Evolutionary conservation across 2,329 filamentous ascomycete genomes (phyloP), one percentile per base, ranked within the genome.

Genomic region (Esteya vermicola): DNA sequence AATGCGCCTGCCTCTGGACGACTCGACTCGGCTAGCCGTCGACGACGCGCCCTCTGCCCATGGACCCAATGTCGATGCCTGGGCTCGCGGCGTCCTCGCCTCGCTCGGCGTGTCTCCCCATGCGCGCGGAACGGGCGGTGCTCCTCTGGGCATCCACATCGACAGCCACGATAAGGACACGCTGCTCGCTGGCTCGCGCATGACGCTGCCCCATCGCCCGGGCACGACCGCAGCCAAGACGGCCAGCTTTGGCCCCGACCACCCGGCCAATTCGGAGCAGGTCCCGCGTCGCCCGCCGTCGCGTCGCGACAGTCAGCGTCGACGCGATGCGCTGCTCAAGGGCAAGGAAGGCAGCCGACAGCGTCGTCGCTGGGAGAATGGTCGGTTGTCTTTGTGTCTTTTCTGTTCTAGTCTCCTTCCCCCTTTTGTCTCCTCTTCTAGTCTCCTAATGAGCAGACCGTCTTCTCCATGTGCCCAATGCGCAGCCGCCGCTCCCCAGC

Each of bases 301-400:
- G 16, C 58, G 61, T 25, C 57, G 67, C 55, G 81, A 76, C 46
- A 73, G 68, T 49, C 57, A 67, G 57, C 60, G 62, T 41, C 62
- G 72, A 38, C 77, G 88, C 16, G 85, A 94, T 48, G 74, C 78
- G 3, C 55, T 93, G 39, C 66, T 91, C 25, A 93, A 86, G 63
- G 89, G 89, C 42, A 93, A 93, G 50, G 86, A 95, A 58, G 89
- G 89, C 26, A 89, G 77, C 51, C 74, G 89, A 27, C 78, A 89
- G 52, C 71, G 89, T 37, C 79, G 89, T 51, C 72, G 89, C 41
- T 96, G 88, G 86, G 91, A 98, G 65, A 98, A 96, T 59, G 84
- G 85, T 93, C 23, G 27, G 13, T 27, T 13, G 21, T 32, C 12
- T 12, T 33, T 21, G 13, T 21, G 38, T 42, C 30, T 30, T 6